A percentile compares a stretch with the other conserved stretches of the same genome.
These are phyloP conservation scores for Angophora floribunda DNA, from an alignment of 345 rosid genomes.

Conservation along the genomic window DNA sequence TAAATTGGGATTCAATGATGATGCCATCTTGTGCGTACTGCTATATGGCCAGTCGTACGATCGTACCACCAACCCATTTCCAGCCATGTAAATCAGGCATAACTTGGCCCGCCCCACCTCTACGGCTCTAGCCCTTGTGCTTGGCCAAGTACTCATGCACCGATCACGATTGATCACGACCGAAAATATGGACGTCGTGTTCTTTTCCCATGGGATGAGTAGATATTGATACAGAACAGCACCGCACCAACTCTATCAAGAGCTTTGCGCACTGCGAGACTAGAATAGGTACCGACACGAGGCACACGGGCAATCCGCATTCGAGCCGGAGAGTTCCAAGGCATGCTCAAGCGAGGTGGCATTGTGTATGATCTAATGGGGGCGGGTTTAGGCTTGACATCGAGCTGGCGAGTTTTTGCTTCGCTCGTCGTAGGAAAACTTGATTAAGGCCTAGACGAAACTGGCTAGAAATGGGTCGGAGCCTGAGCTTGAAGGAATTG, in stretches of 20 bases:
- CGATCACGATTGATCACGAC: neutral
- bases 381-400: neutral
- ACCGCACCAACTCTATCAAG: neutral
- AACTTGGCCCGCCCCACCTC: neutral
- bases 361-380: neutral
- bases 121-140: neutral
- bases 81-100: neutral
- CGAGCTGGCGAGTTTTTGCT: neutral
- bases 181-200: too few species aligned
- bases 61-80: neutral
- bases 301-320: neutral
- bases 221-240: too few species aligned
- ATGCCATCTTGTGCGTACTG: neutral
- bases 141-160: neutral
- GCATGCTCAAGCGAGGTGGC: neutral
- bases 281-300: neutral
- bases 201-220: accelerated
- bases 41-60: neutral
- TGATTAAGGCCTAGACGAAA: neutral
- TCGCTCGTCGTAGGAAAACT: neutral
- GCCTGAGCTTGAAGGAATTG: neutral
- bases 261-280: neutral
- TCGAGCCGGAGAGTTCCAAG: too few species aligned
- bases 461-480: neutral
- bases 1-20: neutral